Conservation (phyloP, 106 monocot species). For the Platanthera zijinensis region DNA sequence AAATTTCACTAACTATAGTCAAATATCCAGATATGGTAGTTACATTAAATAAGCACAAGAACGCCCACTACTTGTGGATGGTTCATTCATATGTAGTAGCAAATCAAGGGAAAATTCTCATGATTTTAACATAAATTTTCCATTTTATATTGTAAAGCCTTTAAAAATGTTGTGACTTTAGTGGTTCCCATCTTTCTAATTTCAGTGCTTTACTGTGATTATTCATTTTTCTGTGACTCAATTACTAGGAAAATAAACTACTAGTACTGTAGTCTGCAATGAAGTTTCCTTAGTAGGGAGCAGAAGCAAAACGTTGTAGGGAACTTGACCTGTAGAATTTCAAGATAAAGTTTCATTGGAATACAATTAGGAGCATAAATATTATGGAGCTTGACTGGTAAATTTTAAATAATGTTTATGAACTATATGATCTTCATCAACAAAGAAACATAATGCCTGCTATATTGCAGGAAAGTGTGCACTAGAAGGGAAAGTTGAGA, state of each 20-base stretch:
- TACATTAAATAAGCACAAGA: too few species aligned
- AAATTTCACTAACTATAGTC: not conserved
- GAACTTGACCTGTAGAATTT: not conserved
- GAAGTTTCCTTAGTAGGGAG: not conserved
- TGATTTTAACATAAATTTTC: not conserved
- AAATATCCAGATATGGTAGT: too few species aligned
- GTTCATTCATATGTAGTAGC: too few species aligned
- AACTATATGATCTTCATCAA: not conserved
- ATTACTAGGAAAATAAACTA: not conserved
- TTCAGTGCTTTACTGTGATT: not conserved
- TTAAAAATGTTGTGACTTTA: not conserved
- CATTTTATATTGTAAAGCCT: not conserved
- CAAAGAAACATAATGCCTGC: not conserved
- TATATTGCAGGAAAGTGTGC: slow-evolving; percentile 54
- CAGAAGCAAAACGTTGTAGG: not conserved
- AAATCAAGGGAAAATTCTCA: not conserved
- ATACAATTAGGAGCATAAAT: not conserved
- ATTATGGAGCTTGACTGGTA: not conserved
- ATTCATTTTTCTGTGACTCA: not conserved
- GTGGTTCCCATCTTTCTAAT: not conserved
- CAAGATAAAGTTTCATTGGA: not conserved
- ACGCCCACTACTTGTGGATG: too few species aligned
- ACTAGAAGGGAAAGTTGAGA: slow-evolving; percentile 92
- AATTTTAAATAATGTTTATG: not conserved
- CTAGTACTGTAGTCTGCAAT: not conserved